These are phyloP conservation scores for Lagenidium giganteum DNA, from an alignment of 352 stramenopile species.

Conservation along the genomic window DNA sequence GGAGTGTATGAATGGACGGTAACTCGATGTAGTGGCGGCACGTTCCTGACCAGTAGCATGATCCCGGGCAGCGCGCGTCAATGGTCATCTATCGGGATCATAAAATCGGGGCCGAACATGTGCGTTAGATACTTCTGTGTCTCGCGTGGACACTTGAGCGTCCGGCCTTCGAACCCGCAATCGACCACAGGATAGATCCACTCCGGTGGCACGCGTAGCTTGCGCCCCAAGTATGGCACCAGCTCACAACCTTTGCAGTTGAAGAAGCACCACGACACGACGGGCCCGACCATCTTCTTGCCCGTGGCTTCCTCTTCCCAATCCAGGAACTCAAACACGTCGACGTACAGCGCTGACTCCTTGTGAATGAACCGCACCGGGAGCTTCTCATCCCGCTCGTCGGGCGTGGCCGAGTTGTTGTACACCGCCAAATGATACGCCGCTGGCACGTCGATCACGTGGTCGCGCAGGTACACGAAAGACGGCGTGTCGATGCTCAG, in stretches of 20 bases:
- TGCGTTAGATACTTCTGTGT: constrained; percentile 15
- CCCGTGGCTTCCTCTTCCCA: constrained; percentile 3
- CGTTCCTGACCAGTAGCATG: no score
- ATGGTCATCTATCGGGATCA: no score
- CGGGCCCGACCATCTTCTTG: constrained; percentile 8
- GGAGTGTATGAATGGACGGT: no score
- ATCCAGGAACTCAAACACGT: constrained; percentile 26
- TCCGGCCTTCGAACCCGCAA: constrained; percentile 17
- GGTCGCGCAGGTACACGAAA: constrained; percentile 9
- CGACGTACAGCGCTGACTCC: constrained; percentile 17
- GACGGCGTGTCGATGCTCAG: constrained; percentile 13
- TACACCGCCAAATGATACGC: constrained; percentile 19
- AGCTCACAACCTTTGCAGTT: constrained; percentile 12
- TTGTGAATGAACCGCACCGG: constrained; percentile 16
- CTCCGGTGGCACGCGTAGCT: constrained; percentile 13
- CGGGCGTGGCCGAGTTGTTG: constrained; percentile 1
- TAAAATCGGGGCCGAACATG: constrained; percentile 18
- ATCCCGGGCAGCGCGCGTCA: no score
- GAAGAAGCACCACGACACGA: constrained; percentile 18
- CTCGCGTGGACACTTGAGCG: constrained; percentile 18
- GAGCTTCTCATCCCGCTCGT: constrained; percentile 20
- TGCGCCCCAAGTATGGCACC: background rate
- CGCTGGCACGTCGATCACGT: constrained; percentile 10
- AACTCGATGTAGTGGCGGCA: no score
- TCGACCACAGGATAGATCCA: constrained; percentile 22